These are phyloP conservation scores for Salix exigua DNA, from an alignment of 345 rosid species.

Conservation along the genomic window DNA sequence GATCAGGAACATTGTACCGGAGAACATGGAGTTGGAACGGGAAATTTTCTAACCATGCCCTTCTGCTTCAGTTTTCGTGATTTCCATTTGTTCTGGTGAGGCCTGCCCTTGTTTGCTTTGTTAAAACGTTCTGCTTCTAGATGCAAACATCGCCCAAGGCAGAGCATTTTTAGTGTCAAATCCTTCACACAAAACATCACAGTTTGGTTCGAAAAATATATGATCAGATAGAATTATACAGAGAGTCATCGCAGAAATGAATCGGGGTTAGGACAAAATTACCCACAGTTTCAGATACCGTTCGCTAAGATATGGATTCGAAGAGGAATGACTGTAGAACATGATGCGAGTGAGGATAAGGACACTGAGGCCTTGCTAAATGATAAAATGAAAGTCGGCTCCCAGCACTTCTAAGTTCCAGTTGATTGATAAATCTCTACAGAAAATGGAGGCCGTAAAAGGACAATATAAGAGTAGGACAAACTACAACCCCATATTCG, in stretches of 20 bases:
- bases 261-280: not conserved
- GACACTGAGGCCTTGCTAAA: not conserved
- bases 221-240: not conserved
- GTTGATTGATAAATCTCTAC: not conserved
- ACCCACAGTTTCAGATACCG: not conserved
- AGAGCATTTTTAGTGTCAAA: not conserved
- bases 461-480: slow-evolving; percentile 14
- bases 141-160: not conserved
- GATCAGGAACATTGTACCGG: slow-evolving; percentile 88
- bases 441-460: not conserved
- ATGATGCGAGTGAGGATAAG: not conserved
- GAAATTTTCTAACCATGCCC: slow-evolving; percentile 33
- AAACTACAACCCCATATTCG: not conserved
- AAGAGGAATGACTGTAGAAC: not conserved
- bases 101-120: not conserved
- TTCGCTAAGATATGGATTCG: not conserved
- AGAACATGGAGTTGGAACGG: slow-evolving; percentile 94
- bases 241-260: not conserved
- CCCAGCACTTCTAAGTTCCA: too few species aligned
- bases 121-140: not conserved
- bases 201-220: not conserved
- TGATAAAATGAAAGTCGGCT: not conserved
- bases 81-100: not conserved
- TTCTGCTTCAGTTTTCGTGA: too few species aligned
- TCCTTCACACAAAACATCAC: not conserved